Evolutionary conservation across 1,284 basidiomycete species (phyloP), one percentile per base, ranked within the genome.

Genomic region (Anthracocystis walkeri): DNA sequence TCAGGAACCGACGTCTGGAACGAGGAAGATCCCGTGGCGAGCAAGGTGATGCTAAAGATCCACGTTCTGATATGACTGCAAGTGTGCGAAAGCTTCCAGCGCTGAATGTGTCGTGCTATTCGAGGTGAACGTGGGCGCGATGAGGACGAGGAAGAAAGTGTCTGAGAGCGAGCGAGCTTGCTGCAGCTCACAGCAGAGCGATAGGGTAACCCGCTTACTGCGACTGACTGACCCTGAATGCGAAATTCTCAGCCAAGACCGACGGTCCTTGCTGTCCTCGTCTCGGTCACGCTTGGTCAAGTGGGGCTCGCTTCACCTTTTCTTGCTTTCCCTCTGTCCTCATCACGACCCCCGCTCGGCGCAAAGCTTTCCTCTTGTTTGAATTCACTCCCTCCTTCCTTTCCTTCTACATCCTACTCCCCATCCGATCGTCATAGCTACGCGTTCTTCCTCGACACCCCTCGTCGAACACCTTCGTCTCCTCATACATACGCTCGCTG

Each of bases 221-320:
- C 20, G 14, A 38, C 29, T 5, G 29, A 38, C 35, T 38, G 35
- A 38, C 35, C 29, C 42, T 46, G 46, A 50, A 33, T 50, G 48
- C 48, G 48, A 56, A 50, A 31, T 55, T 55, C 29, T 45, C 38
- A 16, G 48, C 38, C 2, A 1, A 33, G 38, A 29, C 27, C 48
- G 35, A 29, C 57, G 41, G 57, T 49, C 35, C 40, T 44, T 29
- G 27, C 23, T 20, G 41, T 42, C n/a, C 29, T 40, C n/a, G 20
- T 33, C 54, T 56, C 57, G 38, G 46, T 58, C 48, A 58, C 38
- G 56, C 51, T 52, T 25, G 35, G 12, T 52, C 42, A 29, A 23
- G 45, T 35, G 20, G 45, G 55, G 44, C 42, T 46, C 44, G 42
- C 42, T 52, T 52, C 44, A 29, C 16, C 55, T 49, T 58, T 49